Percentiles rank a stretch among this genome's conserved stretches.
These are phyloP conservation scores for Russula foetens DNA, from an alignment of 768 basidiomycete genomes.

Conservation along the genomic window DNA sequence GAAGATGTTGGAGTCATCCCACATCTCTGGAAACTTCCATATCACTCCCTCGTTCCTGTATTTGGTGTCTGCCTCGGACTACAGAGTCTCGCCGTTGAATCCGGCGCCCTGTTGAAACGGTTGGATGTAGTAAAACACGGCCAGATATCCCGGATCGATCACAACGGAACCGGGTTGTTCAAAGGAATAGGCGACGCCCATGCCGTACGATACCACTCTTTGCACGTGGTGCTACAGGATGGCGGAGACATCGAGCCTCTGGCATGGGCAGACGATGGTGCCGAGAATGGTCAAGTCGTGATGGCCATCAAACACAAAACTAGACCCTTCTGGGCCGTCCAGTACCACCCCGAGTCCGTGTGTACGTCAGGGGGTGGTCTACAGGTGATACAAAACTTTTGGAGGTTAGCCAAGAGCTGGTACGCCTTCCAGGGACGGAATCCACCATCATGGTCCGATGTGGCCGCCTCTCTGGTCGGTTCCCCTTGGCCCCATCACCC, in stretches of 20 bases:
- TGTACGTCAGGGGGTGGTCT: constrained; percentile 61
- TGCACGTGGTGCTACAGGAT: constrained; percentile 47
- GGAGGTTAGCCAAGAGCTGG: constrained; percentile 60
- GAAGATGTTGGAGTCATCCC: constrained; percentile 62
- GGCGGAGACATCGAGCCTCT: constrained; percentile 50
- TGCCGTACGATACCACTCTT: constrained; percentile 76
- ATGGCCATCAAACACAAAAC: constrained; percentile 64
- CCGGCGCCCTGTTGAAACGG: constrained; percentile 52
- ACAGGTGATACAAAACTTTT: constrained; percentile 68
- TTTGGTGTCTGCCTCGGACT: constrained; percentile 82
- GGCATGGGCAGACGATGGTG: constrained; percentile 65
- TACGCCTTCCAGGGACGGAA: constrained; percentile 31
- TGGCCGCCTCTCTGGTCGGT: constrained; percentile 34
- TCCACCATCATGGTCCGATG: constrained; percentile 35
- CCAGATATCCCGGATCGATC: constrained; percentile 57
- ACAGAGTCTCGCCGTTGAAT: constrained; percentile 63
- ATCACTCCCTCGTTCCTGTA: constrained; percentile 49
- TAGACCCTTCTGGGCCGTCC: constrained; percentile 80
- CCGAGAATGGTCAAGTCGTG: constrained; percentile 58
- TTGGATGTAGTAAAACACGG: constrained; percentile 71
- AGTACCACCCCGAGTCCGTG: constrained; percentile 84
- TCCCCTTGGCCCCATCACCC: constrained; percentile 49
- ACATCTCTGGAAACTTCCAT: constrained; percentile 59
- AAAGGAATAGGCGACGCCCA: constrained; percentile 42
- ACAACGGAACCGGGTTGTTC: constrained; percentile 54